Evolutionary conservation across 225 moss, liverwort and hornwort species (phyloP).

Genomic region (Polytrichum commune): DNA sequence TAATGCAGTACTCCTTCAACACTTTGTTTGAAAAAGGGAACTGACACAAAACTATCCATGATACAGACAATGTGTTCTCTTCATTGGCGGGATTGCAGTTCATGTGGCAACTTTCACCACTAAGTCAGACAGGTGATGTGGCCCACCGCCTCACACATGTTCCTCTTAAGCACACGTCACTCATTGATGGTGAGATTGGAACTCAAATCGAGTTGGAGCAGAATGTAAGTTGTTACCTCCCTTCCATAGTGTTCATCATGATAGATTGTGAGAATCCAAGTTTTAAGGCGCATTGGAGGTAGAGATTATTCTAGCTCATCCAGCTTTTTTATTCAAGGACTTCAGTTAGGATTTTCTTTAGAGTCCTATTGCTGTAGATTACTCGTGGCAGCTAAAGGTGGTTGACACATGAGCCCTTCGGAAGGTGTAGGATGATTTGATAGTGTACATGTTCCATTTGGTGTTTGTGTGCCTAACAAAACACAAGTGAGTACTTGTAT

Average conservation of each 20-base stretch:
- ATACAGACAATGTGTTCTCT: constrained; percentile 88
- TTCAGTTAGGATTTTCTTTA: too few relatives aligned
- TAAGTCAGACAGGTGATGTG: constrained; percentile 66
- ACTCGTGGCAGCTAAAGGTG: too few relatives aligned
- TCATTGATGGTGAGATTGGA: constrained; percentile 85
- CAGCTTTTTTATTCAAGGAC: too few relatives aligned
- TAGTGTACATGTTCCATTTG: background rate
- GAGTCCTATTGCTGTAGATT: too few relatives aligned
- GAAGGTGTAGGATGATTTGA: background rate
- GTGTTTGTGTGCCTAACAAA: background rate
- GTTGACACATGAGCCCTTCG: too few relatives aligned
- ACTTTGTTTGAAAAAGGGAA: background rate
- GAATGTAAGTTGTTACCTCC: constrained; percentile 36
- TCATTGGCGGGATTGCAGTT: constrained; percentile 92
- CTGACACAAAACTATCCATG: constrained; percentile 2
- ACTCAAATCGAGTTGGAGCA: constrained; percentile 88
- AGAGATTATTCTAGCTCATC: too few relatives aligned
- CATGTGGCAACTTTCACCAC: constrained; percentile 83
- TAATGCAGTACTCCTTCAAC: background rate
- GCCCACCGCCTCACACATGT: constrained; percentile 83
- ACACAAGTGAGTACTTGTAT: background rate
- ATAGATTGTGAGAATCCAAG: too few relatives aligned
- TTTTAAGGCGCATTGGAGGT: too few relatives aligned
- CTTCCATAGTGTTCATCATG: constrained; percentile 1
- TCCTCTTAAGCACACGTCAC: constrained; percentile 81